These are phyloP conservation scores for Solanum raphanifolium DNA, from an alignment of 257 asterid species.

Conservation along the genomic window DNA sequence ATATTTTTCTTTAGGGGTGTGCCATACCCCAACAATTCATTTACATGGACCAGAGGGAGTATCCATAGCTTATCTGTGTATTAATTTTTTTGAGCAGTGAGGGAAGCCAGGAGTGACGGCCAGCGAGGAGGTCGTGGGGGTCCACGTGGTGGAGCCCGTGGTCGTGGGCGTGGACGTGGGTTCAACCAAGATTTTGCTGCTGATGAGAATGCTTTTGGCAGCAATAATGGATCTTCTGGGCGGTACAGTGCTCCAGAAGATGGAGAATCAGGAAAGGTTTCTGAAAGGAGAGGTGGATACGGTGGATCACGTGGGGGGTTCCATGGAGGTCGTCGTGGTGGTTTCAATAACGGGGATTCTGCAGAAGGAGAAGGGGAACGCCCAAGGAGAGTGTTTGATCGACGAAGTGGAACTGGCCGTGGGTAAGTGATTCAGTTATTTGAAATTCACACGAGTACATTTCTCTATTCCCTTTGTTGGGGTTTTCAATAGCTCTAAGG, in stretches of 20 bases:
- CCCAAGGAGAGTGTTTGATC: slow-evolving; percentile 21
- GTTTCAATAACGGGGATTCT: slow-evolving; percentile 19
- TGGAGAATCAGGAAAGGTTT: slow-evolving; percentile 14
- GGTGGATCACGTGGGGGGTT: slow-evolving; percentile 27
- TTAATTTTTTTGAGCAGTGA: slow-evolving; percentile 13
- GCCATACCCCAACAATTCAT: neutral
- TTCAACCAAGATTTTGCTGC: slow-evolving; percentile 20
- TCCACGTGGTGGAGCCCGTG: slow-evolving; percentile 14
- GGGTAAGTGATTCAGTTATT: slow-evolving; percentile 17
- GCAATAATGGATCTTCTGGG: slow-evolving; percentile 21
- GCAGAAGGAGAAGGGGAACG: slow-evolving; percentile 16
- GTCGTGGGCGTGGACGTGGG: slow-evolving; percentile 31
- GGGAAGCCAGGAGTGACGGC: slow-evolving; percentile 19
- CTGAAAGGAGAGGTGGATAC: slow-evolving; percentile 20
- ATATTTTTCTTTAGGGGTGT: neutral
- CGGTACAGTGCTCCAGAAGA: slow-evolving; percentile 18
- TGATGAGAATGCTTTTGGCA: slow-evolving; percentile 19
- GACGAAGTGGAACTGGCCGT: slow-evolving; percentile 32
- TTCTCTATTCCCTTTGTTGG: neutral
- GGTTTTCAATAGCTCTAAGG: neutral
- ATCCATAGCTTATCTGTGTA: neutral
- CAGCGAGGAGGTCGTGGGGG: slow-evolving; percentile 27
- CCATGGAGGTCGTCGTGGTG: slow-evolving; percentile 28
- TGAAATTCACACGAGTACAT: neutral
- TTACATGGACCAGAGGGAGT: neutral